phyloP scores from a whole-genome alignment of 2,329 filamentous ascomycete species.

The Curvularia eragrostidis region DNA sequence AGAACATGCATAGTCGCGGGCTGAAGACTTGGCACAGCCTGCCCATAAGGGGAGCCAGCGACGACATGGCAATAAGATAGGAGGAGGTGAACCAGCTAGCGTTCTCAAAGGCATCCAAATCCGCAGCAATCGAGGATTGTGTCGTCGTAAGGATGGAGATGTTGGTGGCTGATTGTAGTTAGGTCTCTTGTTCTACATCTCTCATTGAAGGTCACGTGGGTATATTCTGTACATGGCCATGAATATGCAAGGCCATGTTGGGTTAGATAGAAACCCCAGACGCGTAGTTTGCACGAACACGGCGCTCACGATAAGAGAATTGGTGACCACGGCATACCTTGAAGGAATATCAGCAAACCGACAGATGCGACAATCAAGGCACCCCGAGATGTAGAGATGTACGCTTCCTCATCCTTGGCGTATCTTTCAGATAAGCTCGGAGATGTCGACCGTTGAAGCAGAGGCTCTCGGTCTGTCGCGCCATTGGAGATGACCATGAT shows the following conservation, averaged over 20 bases:
- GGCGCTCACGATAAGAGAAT: background rate
- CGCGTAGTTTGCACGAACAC: background rate
- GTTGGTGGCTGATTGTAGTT: conserved; percentile 62
- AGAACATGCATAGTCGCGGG: conserved; percentile 69
- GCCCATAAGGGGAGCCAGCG: conserved; percentile 72
- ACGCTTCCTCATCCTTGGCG: conserved; percentile 26
- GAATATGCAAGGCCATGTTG: background rate
- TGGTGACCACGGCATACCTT: conserved; percentile 54
- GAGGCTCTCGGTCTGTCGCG: conserved; percentile 35
- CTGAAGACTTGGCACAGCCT: conserved; percentile 78
- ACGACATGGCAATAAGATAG: conserved; percentile 65
- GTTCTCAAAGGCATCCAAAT: conserved; percentile 74
- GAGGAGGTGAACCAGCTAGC: conserved; percentile 83
- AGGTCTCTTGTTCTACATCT: background rate
- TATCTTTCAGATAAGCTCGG: conserved; percentile 28
- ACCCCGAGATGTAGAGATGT: conserved; percentile 39
- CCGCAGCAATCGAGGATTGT: conserved; percentile 76
- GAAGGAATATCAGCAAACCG: conserved; percentile 65
- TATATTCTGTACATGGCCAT: background rate
- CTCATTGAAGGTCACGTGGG: conserved; percentile 5
- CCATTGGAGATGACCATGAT: conserved; percentile 23
- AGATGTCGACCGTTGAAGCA: conserved; percentile 34
- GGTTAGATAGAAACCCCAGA: background rate
- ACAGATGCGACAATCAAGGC: conserved; percentile 60
- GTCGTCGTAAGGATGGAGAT: conserved; percentile 83